These are phyloP conservation scores for Erysimum pusillum DNA, from an alignment of 441 rosid species.

Conservation along the genomic window DNA sequence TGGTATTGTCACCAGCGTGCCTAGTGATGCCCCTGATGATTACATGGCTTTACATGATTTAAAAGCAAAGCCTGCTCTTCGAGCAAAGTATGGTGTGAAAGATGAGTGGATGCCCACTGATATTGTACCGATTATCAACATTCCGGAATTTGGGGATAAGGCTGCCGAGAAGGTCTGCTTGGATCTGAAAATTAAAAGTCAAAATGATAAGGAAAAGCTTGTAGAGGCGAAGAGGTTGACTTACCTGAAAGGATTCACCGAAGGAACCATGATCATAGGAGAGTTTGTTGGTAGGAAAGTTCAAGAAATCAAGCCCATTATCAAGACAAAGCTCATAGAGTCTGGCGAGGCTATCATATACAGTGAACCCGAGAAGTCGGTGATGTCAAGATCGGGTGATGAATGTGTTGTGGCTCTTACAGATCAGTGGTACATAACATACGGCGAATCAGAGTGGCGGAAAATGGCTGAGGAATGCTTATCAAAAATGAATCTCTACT, in stretches of 20 bases:
- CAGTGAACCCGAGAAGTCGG: constrained; percentile 94
- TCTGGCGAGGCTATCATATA: constrained; percentile 77
- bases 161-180: constrained; percentile 88
- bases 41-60: constrained; percentile 84
- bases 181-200: constrained; percentile 85
- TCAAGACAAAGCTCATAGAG: constrained; percentile 73
- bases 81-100: constrained; percentile 79
- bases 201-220: constrained; percentile 89
- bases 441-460: constrained; percentile 90
- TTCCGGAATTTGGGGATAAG: constrained; percentile 86
- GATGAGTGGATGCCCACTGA: constrained; percentile 96
- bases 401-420: constrained; percentile 98
- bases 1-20: constrained; percentile 93
- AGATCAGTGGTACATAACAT: constrained; percentile 94
- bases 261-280: constrained; percentile 85
- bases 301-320: constrained; percentile 82
- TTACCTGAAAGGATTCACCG: constrained; percentile 85
- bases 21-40: constrained; percentile 97
- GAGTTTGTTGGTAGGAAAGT: constrained; percentile 78
- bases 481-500: constrained; percentile 75
- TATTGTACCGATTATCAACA: constrained; percentile 75
- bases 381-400: constrained; percentile 95
- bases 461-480: constrained; percentile 81
- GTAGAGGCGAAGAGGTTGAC: constrained; percentile 88
- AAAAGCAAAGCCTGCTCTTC: constrained; percentile 78